Conservation (phyloP, 2,329 filamentous ascomycete species). For the Drechslera avenae region DNA sequence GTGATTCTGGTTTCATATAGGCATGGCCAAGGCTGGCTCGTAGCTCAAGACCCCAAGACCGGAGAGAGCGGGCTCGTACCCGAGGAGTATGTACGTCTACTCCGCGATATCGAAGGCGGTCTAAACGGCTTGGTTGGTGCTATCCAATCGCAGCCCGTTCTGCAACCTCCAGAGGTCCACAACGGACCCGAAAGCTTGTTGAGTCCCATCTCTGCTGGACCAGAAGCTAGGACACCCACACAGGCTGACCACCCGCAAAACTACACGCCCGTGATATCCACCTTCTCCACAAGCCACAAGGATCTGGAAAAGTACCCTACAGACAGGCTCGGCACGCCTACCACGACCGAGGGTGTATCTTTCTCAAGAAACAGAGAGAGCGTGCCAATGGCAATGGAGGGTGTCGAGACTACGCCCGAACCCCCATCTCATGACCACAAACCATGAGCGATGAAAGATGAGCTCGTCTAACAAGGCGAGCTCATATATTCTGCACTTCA, state of each 20-base stretch:
- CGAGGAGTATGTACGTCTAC: slow-evolving; percentile 90
- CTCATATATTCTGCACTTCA: background rate
- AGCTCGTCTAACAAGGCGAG: slow-evolving; percentile 1
- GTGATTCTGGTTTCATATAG: slow-evolving; percentile 96
- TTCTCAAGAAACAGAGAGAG: slow-evolving; percentile 27
- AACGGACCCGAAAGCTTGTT: slow-evolving; percentile 37
- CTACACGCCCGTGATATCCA: slow-evolving; percentile 56
- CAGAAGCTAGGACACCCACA: slow-evolving; percentile 50
- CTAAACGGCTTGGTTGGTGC: slow-evolving; percentile 56
- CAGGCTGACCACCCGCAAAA: slow-evolving; percentile 43
- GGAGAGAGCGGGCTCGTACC: slow-evolving; percentile 93
- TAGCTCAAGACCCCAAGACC: slow-evolving; percentile 93
- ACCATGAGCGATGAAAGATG: slow-evolving; percentile 11
- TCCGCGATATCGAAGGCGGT: slow-evolving; percentile 92
- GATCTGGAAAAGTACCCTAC: slow-evolving; percentile 56
- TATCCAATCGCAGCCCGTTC: slow-evolving; percentile 20
- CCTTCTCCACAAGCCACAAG: slow-evolving; percentile 58
- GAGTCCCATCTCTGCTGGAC: slow-evolving; percentile 39
- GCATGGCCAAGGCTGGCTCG: slow-evolving; percentile 95
- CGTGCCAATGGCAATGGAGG: slow-evolving; percentile 31
- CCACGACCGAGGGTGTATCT: slow-evolving; percentile 31
- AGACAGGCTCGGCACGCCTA: slow-evolving; percentile 48
- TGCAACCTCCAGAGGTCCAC: slow-evolving; percentile 22
- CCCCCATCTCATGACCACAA: slow-evolving; percentile 18
- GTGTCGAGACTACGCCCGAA: slow-evolving; percentile 25